These are phyloP conservation scores for Eucalyptus coolabah DNA, from an alignment of 345 rosid genomes.

Conservation along the genomic window DNA sequence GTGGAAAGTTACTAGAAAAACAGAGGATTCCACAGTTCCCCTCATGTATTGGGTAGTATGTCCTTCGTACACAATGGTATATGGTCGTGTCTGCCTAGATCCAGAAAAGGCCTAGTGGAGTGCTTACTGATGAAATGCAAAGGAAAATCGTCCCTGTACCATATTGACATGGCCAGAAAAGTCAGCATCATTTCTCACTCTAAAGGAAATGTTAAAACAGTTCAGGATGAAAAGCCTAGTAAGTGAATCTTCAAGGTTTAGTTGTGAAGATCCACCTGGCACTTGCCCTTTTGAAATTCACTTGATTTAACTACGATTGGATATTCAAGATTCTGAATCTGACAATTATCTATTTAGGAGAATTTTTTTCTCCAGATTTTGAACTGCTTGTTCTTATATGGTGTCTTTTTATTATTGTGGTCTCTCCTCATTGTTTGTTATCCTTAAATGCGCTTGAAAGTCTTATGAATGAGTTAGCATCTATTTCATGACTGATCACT, in stretches of 20 bases:
- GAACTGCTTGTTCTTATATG: background rate
- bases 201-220: background rate
- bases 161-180: background rate
- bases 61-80: background rate
- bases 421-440: background rate
- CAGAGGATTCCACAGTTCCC: background rate
- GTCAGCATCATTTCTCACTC: background rate
- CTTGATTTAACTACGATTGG: background rate
- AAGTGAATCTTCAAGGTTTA: background rate
- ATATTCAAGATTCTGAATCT: background rate
- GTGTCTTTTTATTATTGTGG: background rate
- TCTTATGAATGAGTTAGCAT: background rate
- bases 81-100: background rate
- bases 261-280: background rate
- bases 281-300: background rate
- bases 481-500: background rate
- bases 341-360: background rate
- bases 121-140: background rate
- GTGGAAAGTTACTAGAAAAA: background rate
- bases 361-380: background rate
- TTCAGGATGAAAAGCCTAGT: background rate
- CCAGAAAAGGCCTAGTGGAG: background rate
- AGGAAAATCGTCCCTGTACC: background rate
- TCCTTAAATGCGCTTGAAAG: background rate
- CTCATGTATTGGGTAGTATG: background rate